These are phyloP conservation scores for Phoma sp. DNA, from an alignment of 2,329 filamentous ascomycete species.

Conservation along the genomic window DNA sequence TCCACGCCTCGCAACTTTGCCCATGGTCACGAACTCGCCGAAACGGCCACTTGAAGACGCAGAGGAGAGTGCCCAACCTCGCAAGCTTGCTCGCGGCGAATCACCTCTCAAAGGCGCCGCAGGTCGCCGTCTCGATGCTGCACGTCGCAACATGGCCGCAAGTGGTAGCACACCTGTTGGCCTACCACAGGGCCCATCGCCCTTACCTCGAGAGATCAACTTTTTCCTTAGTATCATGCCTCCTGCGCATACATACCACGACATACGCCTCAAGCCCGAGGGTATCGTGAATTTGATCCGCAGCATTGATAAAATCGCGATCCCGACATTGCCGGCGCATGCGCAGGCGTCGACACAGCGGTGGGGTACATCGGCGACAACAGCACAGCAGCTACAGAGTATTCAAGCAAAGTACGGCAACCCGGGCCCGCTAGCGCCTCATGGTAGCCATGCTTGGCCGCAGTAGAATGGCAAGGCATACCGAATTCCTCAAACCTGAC, in stretches of 20 bases:
- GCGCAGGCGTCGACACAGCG: slow-evolving; percentile 23
- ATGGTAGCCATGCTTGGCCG: slow-evolving; percentile 9
- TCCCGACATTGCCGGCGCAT: slow-evolving; percentile 19
- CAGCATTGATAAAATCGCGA: slow-evolving; percentile 45
- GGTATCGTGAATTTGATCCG: slow-evolving; percentile 76
- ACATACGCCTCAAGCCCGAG: slow-evolving; percentile 70
- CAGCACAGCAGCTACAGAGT: slow-evolving; percentile 38
- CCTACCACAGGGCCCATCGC: slow-evolving; percentile 56
- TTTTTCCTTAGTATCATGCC: slow-evolving; percentile 73
- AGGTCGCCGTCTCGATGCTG: slow-evolving; percentile 81
- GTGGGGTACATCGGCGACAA: slow-evolving; percentile 34
- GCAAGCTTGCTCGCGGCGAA: slow-evolving; percentile 86
- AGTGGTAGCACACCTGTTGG: slow-evolving; percentile 36
- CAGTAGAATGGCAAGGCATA: slow-evolving; percentile 2
- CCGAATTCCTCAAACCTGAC: background rate
- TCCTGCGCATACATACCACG: slow-evolving; percentile 72
- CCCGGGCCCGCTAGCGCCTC: slow-evolving; percentile 6
- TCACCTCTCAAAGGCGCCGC: slow-evolving; percentile 93
- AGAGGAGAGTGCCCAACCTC: slow-evolving; percentile 77
- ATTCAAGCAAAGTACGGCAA: slow-evolving; percentile 42
- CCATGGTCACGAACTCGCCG: slow-evolving; percentile 48
- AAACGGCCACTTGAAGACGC: slow-evolving; percentile 61
- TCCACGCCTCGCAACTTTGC: slow-evolving; percentile 35
- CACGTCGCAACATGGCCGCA: slow-evolving; percentile 56
- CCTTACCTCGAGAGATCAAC: slow-evolving; percentile 70